Conservation (phyloP, 768 basidiomycete species). For the Pholiota molesta region DNA sequence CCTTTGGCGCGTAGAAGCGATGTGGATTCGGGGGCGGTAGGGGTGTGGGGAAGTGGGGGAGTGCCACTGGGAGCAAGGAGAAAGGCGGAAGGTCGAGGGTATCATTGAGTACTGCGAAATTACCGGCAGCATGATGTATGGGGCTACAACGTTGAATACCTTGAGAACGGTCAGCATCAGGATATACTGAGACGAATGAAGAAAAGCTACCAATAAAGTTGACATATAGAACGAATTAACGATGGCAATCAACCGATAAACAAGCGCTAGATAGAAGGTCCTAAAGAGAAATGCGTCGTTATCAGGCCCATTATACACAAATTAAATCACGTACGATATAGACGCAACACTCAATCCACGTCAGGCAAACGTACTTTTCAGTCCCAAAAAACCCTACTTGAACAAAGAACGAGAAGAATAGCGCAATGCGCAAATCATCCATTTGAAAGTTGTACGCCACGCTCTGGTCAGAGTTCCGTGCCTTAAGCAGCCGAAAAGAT, state of each 20-base stretch:
- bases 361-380: conserved; percentile 63
- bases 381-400: conserved; percentile 88
- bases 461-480: conserved; percentile 9
- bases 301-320: neutral
- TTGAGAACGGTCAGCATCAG: conserved; percentile 27
- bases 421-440: conserved; percentile 71
- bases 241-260: conserved; percentile 83
- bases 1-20: conserved; percentile 68
- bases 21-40: conserved; percentile 61
- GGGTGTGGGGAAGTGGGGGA: conserved; percentile 42
- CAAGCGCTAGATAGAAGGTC: conserved; percentile 87
- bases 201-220: conserved; percentile 57
- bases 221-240: conserved; percentile 89
- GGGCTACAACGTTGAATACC: conserved; percentile 83
- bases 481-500: too few species aligned
- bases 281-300: conserved; percentile 30
- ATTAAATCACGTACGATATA: conserved; percentile 60
- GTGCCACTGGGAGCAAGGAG: conserved; percentile 76
- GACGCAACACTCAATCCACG: conserved; percentile 64
- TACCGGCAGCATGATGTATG: conserved; percentile 77
- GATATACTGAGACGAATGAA: neutral
- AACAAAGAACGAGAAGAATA: conserved; percentile 86
- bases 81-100: conserved; percentile 74
- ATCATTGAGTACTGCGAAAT: conserved; percentile 71
- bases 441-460: conserved; percentile 46